These are phyloP conservation scores for Knufia petricola DNA, from an alignment of 2,329 filamentous ascomycete species.

Conservation along the genomic window DNA sequence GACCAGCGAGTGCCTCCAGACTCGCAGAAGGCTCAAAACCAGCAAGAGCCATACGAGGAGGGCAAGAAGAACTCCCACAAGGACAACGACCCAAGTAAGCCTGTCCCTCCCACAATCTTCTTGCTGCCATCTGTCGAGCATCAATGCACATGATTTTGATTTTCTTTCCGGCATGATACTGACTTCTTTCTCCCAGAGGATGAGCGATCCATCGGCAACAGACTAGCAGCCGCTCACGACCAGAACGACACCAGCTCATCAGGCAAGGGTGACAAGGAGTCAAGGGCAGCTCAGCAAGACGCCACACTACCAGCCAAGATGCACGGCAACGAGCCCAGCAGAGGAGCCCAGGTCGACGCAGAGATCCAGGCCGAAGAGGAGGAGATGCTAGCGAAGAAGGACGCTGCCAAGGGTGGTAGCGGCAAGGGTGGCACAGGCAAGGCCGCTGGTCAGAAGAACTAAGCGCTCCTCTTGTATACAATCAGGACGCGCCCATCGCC, in stretches of 20 bases:
- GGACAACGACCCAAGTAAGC: conserved; percentile 60
- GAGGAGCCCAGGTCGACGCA: conserved; percentile 39
- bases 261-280: conserved; percentile 18
- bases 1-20: conserved; percentile 61
- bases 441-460: conserved; percentile 2
- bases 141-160: neutral
- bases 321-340: conserved; percentile 39
- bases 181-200: conserved; percentile 30
- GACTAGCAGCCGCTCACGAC: conserved; percentile 27
- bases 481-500: too few relatives aligned
- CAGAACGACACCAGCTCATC: conserved; percentile 17
- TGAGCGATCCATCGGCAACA: conserved; percentile 37
- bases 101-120: conserved; percentile 2
- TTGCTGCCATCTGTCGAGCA: neutral
- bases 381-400: conserved; percentile 36
- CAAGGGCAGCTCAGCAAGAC: conserved; percentile 27
- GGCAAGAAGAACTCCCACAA: conserved; percentile 61
- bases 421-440: neutral
- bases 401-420: conserved; percentile 15
- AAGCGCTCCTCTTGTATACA: neutral
- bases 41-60: conserved; percentile 58
- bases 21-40: conserved; percentile 35
- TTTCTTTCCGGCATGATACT: neutral
- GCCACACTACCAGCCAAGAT: conserved; percentile 33
- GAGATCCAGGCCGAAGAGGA: conserved; percentile 37